phyloP scores from a whole-genome alignment of 2,329 filamentous ascomycete species.

The Aspergillus ibericus region DNA sequence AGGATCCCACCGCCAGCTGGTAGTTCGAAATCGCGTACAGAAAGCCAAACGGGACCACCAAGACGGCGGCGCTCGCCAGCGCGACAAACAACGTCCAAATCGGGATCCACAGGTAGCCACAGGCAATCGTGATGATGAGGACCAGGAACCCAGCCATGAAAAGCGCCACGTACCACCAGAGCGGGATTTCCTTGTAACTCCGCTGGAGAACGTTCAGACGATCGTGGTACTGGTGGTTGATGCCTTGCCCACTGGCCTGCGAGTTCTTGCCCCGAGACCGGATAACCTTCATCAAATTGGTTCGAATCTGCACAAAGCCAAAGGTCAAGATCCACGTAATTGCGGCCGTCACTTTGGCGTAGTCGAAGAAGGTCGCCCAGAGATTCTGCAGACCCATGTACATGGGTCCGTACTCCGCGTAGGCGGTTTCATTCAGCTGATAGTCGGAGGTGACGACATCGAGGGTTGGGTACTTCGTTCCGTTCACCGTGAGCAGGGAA shows the following conservation, averaged over 20 bases:
- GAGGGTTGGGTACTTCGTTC: conserved; percentile 48
- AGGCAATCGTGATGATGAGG: conserved; percentile 54
- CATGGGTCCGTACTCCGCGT: conserved; percentile 52
- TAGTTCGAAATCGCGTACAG: conserved; percentile 62
- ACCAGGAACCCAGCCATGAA: conserved; percentile 53
- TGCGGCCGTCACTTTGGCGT: conserved; percentile 59
- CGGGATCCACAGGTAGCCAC: conserved; percentile 58
- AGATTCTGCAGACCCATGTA: conserved; percentile 59
- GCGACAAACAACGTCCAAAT: conserved; percentile 62
- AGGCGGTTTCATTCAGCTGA: conserved; percentile 52
- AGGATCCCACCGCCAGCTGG: conserved; percentile 55
- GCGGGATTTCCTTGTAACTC: conserved; percentile 58
- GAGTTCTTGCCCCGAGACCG: conserved; percentile 33
- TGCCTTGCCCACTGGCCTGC: conserved; percentile 32
- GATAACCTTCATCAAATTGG: conserved; percentile 48
- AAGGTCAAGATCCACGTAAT: conserved; percentile 61
- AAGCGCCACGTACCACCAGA: conserved; percentile 58
- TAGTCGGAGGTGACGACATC: conserved; percentile 45
- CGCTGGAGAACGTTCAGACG: conserved; percentile 61
- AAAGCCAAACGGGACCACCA: conserved; percentile 60
- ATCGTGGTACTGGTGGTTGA: conserved; percentile 59
- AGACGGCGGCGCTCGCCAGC: conserved; percentile 54
- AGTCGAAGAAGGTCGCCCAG: conserved; percentile 62
- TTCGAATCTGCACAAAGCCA: conserved; percentile 51
- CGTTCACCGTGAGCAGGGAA: conserved; percentile 52